phyloP scores from a whole-genome alignment of 441 rosid genomes.

The Capsella rubella region DNA sequence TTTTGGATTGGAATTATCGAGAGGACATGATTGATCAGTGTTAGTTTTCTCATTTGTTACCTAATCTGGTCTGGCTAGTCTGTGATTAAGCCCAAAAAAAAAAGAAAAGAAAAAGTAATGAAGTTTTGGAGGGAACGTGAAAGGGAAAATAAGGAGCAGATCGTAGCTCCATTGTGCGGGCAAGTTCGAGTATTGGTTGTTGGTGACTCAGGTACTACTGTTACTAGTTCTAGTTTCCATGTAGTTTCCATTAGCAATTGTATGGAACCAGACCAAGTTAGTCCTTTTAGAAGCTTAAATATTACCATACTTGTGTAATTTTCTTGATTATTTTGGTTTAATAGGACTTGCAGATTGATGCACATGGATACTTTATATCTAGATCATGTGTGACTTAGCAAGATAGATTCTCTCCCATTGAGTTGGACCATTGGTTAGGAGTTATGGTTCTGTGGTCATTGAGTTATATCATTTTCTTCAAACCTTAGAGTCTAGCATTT shows the following conservation, averaged over 20 bases:
- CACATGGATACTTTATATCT: background rate
- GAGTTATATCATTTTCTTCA: background rate
- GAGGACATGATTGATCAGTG: constrained; percentile 22
- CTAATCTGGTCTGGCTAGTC: constrained; percentile 8
- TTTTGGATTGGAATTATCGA: background rate
- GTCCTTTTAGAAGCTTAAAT: background rate
- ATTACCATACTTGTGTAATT: background rate
- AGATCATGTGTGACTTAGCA: constrained; percentile 4
- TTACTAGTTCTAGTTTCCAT: background rate
- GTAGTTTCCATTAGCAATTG: background rate
- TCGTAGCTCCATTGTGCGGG: constrained; percentile 83
- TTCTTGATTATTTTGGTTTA: background rate
- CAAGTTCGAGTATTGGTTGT: constrained; percentile 98
- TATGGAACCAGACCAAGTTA: constrained; percentile 12
- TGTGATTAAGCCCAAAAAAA: background rate
- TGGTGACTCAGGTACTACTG: constrained; percentile 84
- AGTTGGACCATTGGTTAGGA: constrained; percentile 13
- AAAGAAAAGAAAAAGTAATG: background rate
- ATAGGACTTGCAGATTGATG: constrained; percentile 15
- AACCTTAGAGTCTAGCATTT: constrained; percentile 14
- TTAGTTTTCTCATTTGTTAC: background rate
- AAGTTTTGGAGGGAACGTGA: constrained; percentile 98
- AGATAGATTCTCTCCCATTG: constrained; percentile 9
- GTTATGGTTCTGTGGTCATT: constrained; percentile 11
- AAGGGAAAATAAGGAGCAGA: constrained; percentile 79